A percentile compares a stretch with the other conserved stretches of the same genome.
phyloP scores from a whole-genome alignment of 257 asterid species.

The Solanum corneliomulleri region DNA sequence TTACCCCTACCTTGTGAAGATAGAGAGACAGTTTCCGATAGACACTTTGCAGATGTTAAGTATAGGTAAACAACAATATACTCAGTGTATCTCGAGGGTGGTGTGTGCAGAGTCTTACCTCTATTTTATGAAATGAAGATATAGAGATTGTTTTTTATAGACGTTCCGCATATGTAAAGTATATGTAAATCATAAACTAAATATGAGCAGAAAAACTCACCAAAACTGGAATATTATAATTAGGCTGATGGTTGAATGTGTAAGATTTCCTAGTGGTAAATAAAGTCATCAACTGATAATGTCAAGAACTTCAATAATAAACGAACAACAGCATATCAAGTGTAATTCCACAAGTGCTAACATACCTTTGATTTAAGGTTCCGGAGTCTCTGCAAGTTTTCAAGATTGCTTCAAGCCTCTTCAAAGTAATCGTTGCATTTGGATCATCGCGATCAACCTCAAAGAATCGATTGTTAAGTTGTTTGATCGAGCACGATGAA shows the following conservation, averaged over 20 bases:
- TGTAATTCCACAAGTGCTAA: neutral
- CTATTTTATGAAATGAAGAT: neutral
- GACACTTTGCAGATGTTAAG: too few species aligned
- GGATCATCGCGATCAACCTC: constrained; percentile 72
- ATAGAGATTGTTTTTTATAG: neutral
- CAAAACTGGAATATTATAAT: constrained; percentile 24
- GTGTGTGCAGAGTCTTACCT: neutral
- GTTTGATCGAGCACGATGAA: neutral
- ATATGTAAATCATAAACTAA: neutral
- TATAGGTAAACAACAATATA: neutral
- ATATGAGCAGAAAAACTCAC: constrained; percentile 24
- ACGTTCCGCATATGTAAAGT: neutral
- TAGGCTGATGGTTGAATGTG: constrained; percentile 33
- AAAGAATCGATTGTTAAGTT: neutral
- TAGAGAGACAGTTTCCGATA: too few species aligned
- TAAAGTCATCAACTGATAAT: neutral
- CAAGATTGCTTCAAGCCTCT: constrained; percentile 45
- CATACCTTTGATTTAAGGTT: constrained; percentile 26
- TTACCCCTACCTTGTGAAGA: too few species aligned
- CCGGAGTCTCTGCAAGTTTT: constrained; percentile 86
- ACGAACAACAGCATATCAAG: neutral
- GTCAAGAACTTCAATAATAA: neutral
- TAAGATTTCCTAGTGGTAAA: constrained; percentile 40
- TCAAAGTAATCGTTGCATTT: constrained; percentile 56
- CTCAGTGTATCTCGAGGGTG: rapidly evolving